phyloP scores from a whole-genome alignment of 2,329 filamentous ascomycete genomes.

The Coniochaeta ligniaria region DNA sequence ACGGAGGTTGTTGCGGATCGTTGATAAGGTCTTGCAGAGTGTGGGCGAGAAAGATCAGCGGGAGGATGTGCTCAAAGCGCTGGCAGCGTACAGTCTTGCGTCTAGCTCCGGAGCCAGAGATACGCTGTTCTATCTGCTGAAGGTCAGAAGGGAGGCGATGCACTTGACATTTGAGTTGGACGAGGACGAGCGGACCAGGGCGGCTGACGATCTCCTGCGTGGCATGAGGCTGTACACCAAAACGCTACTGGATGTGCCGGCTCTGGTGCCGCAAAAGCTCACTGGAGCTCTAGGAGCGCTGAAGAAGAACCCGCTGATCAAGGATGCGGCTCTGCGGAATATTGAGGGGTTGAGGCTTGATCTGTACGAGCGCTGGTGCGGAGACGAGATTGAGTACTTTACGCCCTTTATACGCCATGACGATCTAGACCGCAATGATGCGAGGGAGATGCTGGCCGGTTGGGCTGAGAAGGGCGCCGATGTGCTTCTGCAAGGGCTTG shows the following conservation, averaged over 20 bases:
- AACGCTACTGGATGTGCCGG: conserved; percentile 71
- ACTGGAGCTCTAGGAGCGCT: conserved; percentile 61
- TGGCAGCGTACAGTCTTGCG: conserved; percentile 76
- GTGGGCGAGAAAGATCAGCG: conserved; percentile 44
- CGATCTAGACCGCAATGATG: conserved; percentile 56
- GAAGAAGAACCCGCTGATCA: conserved; percentile 64
- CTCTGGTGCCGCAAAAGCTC: conserved; percentile 65
- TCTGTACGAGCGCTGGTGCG: conserved; percentile 70
- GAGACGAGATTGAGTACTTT: conserved; percentile 76
- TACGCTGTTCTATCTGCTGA: conserved; percentile 70
- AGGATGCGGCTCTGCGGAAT: conserved; percentile 58
- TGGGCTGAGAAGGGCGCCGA: conserved; percentile 59
- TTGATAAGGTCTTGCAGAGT: conserved; percentile 62
- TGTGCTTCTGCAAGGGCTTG: conserved; percentile 54
- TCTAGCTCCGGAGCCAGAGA: conserved; percentile 76
- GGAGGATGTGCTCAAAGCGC: conserved; percentile 58
- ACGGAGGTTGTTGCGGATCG: conserved; percentile 55
- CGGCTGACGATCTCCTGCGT: conserved; percentile 46
- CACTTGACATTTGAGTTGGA: conserved; percentile 48
- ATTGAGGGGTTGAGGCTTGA: conserved; percentile 71
- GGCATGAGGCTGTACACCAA: conserved; percentile 67
- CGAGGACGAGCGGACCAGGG: conserved; percentile 30
- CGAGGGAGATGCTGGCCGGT: conserved; percentile 49
- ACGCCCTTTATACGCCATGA: conserved; percentile 83
- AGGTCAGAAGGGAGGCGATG: conserved; percentile 64